Evolutionary conservation across 75 land plant genomes (phyloP).

Genomic region (Pseudotsuga menziesii): DNA sequence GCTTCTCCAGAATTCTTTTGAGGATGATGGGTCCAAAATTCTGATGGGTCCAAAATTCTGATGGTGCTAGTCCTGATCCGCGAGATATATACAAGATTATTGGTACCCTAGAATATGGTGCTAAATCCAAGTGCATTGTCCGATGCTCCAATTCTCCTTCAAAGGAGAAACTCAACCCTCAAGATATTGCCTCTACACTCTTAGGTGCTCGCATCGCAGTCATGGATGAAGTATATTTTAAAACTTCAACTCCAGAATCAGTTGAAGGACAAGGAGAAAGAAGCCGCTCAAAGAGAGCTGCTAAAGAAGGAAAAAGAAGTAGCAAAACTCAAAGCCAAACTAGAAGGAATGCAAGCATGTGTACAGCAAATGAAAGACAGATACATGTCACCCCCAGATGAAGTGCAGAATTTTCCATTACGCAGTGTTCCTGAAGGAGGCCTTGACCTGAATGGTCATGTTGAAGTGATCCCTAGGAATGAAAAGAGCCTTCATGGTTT

Average conservation of each 20-base stretch:
- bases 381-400: neutral
- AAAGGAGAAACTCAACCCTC: slow-evolving; percentile 29
- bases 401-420: neutral
- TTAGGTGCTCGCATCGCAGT: slow-evolving; percentile 69
- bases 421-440: neutral
- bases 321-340: slow-evolving; percentile 40
- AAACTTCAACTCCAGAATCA: slow-evolving; percentile 77
- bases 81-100: slow-evolving; percentile 86
- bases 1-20: slow-evolving; percentile 97
- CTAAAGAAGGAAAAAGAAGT: slow-evolving; percentile 70
- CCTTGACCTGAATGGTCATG: too few species aligned
- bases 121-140: slow-evolving; percentile 91
- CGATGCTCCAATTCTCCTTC: slow-evolving; percentile 57
- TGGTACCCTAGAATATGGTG: slow-evolving; percentile 84
- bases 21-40: slow-evolving; percentile 74
- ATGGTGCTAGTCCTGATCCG: slow-evolving; percentile 93
- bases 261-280: slow-evolving; percentile 57
- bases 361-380: slow-evolving; percentile 1
- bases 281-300: slow-evolving; percentile 49
- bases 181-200: slow-evolving; percentile 32
- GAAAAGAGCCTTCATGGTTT: neutral
- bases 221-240: slow-evolving; percentile 75
- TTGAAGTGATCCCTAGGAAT: neutral
- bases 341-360: slow-evolving; percentile 19
- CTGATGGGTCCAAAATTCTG: slow-evolving; percentile 81